These are phyloP conservation scores for Ceratocystis cubensis DNA, from an alignment of 2,329 filamentous ascomycete genomes.

Conservation along the genomic window DNA sequence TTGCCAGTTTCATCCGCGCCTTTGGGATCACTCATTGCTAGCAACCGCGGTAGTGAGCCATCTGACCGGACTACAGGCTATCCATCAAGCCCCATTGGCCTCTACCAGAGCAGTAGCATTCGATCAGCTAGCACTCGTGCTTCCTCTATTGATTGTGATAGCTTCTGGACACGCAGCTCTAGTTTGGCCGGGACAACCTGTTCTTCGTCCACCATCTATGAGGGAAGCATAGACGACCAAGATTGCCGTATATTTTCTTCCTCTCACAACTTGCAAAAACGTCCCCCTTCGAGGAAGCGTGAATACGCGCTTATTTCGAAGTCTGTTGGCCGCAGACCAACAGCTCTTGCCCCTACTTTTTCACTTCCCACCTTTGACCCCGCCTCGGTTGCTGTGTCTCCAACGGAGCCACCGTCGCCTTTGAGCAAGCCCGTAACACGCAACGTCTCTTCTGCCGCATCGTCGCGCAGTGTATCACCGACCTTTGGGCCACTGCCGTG, in stretches of 20 bases:
- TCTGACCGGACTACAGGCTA: not conserved
- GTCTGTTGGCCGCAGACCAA: conserved; percentile 2
- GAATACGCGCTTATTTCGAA: conserved; percentile 15
- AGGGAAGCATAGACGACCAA: conserved; percentile 5
- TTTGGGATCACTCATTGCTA: conserved; percentile 3
- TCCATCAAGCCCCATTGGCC: not conserved
- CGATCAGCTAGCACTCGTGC: conserved; percentile 13
- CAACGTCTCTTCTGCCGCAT: not conserved
- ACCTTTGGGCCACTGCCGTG: conserved; percentile 5
- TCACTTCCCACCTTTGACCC: conserved; percentile 1
- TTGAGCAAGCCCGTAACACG: not conserved
- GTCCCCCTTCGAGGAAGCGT: not conserved
- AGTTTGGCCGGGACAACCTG: conserved; percentile 16
- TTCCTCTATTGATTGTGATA: conserved; percentile 5
- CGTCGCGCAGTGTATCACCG: conserved; percentile 2
- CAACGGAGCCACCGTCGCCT: not conserved
- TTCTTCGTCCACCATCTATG: conserved; percentile 15
- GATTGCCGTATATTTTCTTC: not conserved
- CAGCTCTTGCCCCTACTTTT: not conserved
- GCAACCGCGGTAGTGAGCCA: not conserved
- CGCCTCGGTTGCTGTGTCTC: not conserved
- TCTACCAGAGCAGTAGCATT: conserved; percentile 16
- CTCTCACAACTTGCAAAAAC: not conserved
- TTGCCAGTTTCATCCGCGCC: not conserved
- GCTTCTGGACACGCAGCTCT: conserved; percentile 11